Conservation (phyloP, 202 grass and related monocot genomes). For the Cymbopogon flexuosus region DNA sequence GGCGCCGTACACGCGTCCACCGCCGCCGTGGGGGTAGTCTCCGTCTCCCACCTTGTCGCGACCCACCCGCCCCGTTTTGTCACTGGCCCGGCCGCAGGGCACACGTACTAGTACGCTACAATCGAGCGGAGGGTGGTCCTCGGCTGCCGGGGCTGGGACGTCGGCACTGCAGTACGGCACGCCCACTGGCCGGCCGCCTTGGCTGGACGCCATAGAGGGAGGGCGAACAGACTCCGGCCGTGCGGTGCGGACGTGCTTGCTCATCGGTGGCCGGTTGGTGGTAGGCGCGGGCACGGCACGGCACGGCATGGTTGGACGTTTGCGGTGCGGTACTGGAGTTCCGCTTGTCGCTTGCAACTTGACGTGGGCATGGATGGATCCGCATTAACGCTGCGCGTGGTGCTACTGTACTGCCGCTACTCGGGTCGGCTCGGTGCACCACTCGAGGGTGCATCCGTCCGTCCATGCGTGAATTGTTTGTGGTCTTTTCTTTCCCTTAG, state of each 20-base stretch:
- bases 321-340: not conserved
- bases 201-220: not conserved
- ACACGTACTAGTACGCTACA: not conserved
- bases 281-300: not conserved
- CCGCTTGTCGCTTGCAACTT: not conserved
- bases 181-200: not conserved
- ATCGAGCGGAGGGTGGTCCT: not conserved
- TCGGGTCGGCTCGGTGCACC: no score
- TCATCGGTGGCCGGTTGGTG: not conserved
- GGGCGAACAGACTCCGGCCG: not conserved
- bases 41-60: not conserved
- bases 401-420: not conserved
- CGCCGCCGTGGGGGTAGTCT: not conserved
- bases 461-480: no score
- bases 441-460: no score
- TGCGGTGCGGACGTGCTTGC: not conserved
- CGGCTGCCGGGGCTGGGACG: not conserved
- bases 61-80: not conserved
- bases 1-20: not conserved
- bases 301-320: not conserved
- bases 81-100: not conserved
- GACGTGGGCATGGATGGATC: not conserved
- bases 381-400: not conserved
- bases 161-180: not conserved
- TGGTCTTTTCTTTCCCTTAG: no score